Evolutionary conservation across 192 early-diverging fungal genomes (phyloP).

Genomic region (Spizellomyces sp.): DNA sequence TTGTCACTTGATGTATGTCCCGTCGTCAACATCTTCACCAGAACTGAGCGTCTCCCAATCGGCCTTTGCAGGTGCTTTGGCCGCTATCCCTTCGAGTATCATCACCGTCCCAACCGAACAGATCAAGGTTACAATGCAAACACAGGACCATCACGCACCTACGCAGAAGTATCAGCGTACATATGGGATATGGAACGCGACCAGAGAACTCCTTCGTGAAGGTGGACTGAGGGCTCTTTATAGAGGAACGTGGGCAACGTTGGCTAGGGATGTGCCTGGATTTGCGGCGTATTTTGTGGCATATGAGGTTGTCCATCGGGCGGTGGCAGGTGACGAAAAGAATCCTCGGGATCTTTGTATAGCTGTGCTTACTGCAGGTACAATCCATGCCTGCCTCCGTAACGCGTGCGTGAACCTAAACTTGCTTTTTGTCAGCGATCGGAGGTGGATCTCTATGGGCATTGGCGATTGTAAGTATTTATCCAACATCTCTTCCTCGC

Average conservation of each 20-base stretch:
- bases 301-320: conserved; percentile 69
- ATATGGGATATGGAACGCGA: conserved; percentile 75
- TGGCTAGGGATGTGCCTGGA: conserved; percentile 89
- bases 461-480: background rate
- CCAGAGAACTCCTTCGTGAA: conserved; percentile 72
- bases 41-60: conserved; percentile 67
- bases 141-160: conserved; percentile 56
- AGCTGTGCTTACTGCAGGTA: no score
- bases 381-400: no score
- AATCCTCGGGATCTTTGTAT: no score
- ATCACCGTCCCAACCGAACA: conserved; percentile 93
- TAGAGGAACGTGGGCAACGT: conserved; percentile 91
- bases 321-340: conserved; percentile 82
- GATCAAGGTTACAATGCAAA: conserved; percentile 93
- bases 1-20: conserved; percentile 62
- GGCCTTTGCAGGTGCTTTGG: conserved; percentile 88
- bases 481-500: background rate
- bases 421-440: conserved; percentile 83
- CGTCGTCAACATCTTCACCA: conserved; percentile 53
- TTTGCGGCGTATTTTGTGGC: conserved; percentile 94
- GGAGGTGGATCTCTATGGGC: conserved; percentile 15
- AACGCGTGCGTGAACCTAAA: no score
- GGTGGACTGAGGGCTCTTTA: conserved; percentile 86
- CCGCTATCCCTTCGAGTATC: conserved; percentile 88
- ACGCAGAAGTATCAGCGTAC: conserved; percentile 3